These are phyloP conservation scores for Cladorrhinum sp. DNA, from an alignment of 2,329 filamentous ascomycete genomes.

Conservation along the genomic window DNA sequence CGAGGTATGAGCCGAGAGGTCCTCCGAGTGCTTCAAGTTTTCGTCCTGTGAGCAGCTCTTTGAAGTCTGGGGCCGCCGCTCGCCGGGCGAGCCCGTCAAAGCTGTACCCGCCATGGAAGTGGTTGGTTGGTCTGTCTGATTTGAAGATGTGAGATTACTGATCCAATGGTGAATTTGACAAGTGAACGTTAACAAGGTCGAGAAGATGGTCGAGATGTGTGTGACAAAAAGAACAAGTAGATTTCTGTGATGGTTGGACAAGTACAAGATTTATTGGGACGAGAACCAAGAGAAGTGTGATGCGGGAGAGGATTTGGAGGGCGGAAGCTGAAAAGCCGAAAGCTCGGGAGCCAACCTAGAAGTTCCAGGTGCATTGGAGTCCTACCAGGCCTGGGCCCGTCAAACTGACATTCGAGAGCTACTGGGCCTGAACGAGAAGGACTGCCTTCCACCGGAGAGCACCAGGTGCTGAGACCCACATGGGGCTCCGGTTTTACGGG, in stretches of 20 bases:
- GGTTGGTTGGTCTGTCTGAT: conserved; percentile 4
- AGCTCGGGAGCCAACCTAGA: neutral
- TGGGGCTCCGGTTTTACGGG: neutral
- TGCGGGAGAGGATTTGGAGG: neutral
- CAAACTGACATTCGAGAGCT: neutral
- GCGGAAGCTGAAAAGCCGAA: neutral
- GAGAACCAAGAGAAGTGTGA: neutral
- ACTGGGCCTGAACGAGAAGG: neutral
- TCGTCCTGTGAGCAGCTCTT: conserved; percentile 37
- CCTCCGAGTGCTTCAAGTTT: conserved; percentile 38
- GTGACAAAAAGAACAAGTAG: conserved; percentile 22
- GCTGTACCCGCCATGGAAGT: conserved; percentile 39
- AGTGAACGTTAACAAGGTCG: conserved; percentile 10
- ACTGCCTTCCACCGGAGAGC: neutral
- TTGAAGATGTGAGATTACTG: conserved; percentile 1
- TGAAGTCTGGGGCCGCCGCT: conserved; percentile 35
- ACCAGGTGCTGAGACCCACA: neutral
- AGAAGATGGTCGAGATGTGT: conserved; percentile 26
- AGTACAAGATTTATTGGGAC: conserved; percentile 7
- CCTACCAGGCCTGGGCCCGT: neutral
- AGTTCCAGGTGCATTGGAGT: neutral
- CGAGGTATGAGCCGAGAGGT: conserved; percentile 29
- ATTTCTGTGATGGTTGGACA: conserved; percentile 15
- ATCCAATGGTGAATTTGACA: conserved; percentile 11
- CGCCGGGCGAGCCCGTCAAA: conserved; percentile 42